phyloP scores from a whole-genome alignment of 2,329 filamentous ascomycete genomes.

The Diplodia seriata region DNA sequence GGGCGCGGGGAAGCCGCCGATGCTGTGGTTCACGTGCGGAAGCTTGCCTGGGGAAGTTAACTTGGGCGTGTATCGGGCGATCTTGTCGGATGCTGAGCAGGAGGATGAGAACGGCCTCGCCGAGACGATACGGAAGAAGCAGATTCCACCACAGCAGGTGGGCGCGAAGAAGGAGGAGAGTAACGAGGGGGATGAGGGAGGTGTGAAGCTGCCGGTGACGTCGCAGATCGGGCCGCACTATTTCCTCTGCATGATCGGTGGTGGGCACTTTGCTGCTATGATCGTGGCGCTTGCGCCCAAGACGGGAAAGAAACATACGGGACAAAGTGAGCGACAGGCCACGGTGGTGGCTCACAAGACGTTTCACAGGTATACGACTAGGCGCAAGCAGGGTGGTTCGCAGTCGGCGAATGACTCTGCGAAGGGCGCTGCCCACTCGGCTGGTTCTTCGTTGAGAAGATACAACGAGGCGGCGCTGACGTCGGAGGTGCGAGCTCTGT shows the following conservation, averaged over 20 bases:
- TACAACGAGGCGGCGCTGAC: conserved; percentile 93
- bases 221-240: conserved; percentile 79
- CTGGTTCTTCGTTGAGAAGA: conserved; percentile 84
- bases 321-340: conserved; percentile 81
- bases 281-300: conserved; percentile 87
- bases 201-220: conserved; percentile 62
- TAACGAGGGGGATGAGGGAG: conserved; percentile 59
- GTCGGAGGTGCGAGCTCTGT: conserved; percentile 82
- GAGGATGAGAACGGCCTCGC: conserved; percentile 67
- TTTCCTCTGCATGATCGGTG: conserved; percentile 98
- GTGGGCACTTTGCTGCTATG: conserved; percentile 97
- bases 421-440: conserved; percentile 94
- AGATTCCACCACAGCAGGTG: conserved; percentile 69
- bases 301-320: conserved; percentile 70
- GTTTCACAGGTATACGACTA: conserved; percentile 95
- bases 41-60: conserved; percentile 77
- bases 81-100: conserved; percentile 77
- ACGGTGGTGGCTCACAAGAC: conserved; percentile 94
- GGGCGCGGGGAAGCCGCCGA: conserved; percentile 70
- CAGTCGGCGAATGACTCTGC: conserved; percentile 93
- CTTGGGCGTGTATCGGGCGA: conserved; percentile 82
- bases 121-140: conserved; percentile 75
- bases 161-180: conserved; percentile 42
- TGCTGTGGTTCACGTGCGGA: conserved; percentile 86
- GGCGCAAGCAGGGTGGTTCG: conserved; percentile 93